These are phyloP conservation scores for Colletotrichum sp. DNA, from an alignment of 2,329 filamentous ascomycete genomes.

Conservation along the genomic window DNA sequence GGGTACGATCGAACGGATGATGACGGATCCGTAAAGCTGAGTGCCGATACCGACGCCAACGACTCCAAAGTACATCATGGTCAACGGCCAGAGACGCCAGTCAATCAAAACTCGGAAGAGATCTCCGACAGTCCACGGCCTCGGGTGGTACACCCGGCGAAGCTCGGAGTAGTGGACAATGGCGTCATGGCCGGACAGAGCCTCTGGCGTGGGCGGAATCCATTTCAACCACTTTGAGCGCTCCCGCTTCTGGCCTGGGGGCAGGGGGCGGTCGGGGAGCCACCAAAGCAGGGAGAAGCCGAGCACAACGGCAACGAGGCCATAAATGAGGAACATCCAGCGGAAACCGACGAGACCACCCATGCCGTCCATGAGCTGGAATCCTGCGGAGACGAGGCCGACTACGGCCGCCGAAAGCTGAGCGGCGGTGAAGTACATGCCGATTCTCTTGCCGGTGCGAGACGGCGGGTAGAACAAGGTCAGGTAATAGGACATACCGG, in stretches of 20 bases:
- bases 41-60: slow-evolving; percentile 92
- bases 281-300: slow-evolving; percentile 84
- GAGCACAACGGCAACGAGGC: slow-evolving; percentile 74
- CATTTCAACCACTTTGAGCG: slow-evolving; percentile 62
- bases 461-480: slow-evolving; percentile 92
- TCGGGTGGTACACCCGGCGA: slow-evolving; percentile 77
- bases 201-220: slow-evolving; percentile 73
- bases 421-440: slow-evolving; percentile 86
- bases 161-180: slow-evolving; percentile 84
- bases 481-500: slow-evolving; percentile 91
- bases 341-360: slow-evolving; percentile 81
- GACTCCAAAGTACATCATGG: slow-evolving; percentile 93
- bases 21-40: slow-evolving; percentile 86
- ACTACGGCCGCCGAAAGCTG: slow-evolving; percentile 91
- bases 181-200: slow-evolving; percentile 78
- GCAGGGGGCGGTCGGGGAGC: slow-evolving; percentile 82
- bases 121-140: slow-evolving; percentile 76
- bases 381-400: slow-evolving; percentile 87
- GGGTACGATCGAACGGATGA: slow-evolving; percentile 81
- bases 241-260: slow-evolving; percentile 68
- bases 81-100: slow-evolving; percentile 87
- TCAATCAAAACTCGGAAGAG: slow-evolving; percentile 75
- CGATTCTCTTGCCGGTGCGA: slow-evolving; percentile 85
- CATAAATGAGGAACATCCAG: slow-evolving; percentile 94
- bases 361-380: slow-evolving; percentile 86